Conservation (phyloP, 2,329 filamentous ascomycete species). For the Aspergillus glaucus region DNA sequence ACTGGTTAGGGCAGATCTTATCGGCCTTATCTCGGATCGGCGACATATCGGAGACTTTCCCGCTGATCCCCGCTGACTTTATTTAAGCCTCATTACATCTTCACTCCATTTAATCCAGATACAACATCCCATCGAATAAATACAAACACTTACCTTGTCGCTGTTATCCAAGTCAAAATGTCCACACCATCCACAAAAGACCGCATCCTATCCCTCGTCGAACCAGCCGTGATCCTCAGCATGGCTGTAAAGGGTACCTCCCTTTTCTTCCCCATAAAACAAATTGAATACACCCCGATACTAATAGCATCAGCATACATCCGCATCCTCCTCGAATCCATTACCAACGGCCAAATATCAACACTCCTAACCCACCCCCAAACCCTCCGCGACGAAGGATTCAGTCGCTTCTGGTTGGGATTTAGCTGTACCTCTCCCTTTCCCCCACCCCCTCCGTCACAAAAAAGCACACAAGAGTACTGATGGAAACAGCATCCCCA, state of each 20-base stretch:
- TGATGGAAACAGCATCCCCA: constrained; percentile 1
- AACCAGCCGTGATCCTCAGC: neutral
- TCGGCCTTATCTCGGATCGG: neutral
- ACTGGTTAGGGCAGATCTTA: neutral
- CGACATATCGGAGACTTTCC: neutral
- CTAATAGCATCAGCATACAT: constrained; percentile 26
- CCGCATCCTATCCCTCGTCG: neutral
- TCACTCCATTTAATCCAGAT: neutral
- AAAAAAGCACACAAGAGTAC: neutral
- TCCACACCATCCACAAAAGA: neutral
- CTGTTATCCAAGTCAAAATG: too few relatives aligned
- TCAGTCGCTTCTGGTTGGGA: constrained; percentile 37
- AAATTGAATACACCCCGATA: neutral
- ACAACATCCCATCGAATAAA: too few relatives aligned
- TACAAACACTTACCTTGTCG: too few relatives aligned
- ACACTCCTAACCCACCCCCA: constrained; percentile 25
- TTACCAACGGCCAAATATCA: constrained; percentile 28
- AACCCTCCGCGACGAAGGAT: constrained; percentile 34
- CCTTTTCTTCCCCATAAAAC: neutral
- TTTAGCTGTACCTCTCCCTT: constrained; percentile 25
- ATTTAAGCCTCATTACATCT: neutral
- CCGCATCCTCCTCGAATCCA: constrained; percentile 25
- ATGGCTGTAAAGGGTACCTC: neutral
- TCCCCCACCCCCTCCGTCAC: neutral
- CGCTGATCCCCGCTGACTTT: neutral